Evolutionary conservation across 2,329 filamentous ascomycete genomes (phyloP).

Genomic region (Cytospora piceae): DNA sequence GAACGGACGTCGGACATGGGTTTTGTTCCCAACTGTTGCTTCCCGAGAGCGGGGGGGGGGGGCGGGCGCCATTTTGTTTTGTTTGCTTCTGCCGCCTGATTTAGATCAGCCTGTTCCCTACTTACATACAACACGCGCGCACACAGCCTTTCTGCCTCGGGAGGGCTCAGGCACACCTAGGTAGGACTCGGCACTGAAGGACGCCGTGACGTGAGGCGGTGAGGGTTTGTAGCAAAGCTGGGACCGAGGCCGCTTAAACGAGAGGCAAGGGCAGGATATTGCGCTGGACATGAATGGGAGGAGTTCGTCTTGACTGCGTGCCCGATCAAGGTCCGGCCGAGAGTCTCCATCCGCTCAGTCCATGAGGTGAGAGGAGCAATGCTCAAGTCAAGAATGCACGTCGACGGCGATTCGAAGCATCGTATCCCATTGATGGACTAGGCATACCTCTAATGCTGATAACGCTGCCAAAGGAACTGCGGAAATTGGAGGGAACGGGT

Average conservation of each 20-base stretch:
- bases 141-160: neutral
- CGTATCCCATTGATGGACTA: neutral
- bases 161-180: neutral
- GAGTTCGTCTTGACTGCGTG: neutral
- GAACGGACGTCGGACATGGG: slow-evolving; percentile 2
- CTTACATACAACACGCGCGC: too few species aligned
- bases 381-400: neutral
- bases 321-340: neutral
- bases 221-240: neutral
- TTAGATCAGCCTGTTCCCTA: too few species aligned
- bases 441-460: neutral
- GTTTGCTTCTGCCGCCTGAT: neutral
- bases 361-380: neutral
- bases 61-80: neutral
- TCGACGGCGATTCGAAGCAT: neutral
- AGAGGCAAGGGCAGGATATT: neutral
- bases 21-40: neutral
- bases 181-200: neutral
- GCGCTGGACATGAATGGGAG: neutral
- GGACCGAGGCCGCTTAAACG: neutral
- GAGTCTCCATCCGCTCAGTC: neutral
- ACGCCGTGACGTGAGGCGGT: neutral
- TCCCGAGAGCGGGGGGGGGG: neutral
- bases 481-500: slow-evolving; percentile 8
- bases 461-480: neutral